Percentiles rank a stretch among this genome's conserved stretches.
phyloP scores from a whole-genome alignment of 2,329 filamentous ascomycete species.

The Talaromyces piceae region DNA sequence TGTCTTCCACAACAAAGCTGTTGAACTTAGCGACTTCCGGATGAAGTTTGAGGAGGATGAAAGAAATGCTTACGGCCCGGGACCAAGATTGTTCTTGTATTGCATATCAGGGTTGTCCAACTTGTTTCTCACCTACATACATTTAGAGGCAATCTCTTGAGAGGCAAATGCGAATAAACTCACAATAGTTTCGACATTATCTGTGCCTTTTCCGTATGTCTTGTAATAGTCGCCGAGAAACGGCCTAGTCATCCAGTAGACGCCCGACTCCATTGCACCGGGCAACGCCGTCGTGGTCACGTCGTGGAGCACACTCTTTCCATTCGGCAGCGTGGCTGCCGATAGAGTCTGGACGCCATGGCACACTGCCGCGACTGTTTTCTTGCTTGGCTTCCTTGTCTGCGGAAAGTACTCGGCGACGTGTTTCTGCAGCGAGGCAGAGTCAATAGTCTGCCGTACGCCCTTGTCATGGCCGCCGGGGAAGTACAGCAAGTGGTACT shows the following conservation, averaged over 20 bases:
- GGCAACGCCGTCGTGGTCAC: slow-evolving; percentile 45
- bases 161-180: slow-evolving; percentile 13
- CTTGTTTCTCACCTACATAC: slow-evolving; percentile 35
- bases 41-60: background rate
- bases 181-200: slow-evolving; percentile 43
- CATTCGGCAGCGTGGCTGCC: slow-evolving; percentile 33
- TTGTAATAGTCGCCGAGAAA: slow-evolving; percentile 52
- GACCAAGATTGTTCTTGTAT: slow-evolving; percentile 17
- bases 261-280: slow-evolving; percentile 42
- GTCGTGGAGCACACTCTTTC: slow-evolving; percentile 42
- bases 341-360: slow-evolving; percentile 48
- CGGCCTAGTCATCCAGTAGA: slow-evolving; percentile 43
- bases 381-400: slow-evolving; percentile 39
- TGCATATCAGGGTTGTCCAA: slow-evolving; percentile 36
- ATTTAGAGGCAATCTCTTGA: background rate
- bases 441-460: slow-evolving; percentile 47
- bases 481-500: slow-evolving; percentile 44
- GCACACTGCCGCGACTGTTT: slow-evolving; percentile 44
- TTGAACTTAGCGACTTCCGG: background rate
- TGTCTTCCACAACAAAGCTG: slow-evolving; percentile 14
- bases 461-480: slow-evolving; percentile 49
- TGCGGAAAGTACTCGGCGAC: slow-evolving; percentile 43
- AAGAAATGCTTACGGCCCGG: slow-evolving; percentile 6
- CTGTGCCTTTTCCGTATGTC: slow-evolving; percentile 47
- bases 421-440: slow-evolving; percentile 37